These are phyloP conservation scores for Peronospora destructor DNA, from an alignment of 352 stramenopile genomes.

Conservation along the genomic window DNA sequence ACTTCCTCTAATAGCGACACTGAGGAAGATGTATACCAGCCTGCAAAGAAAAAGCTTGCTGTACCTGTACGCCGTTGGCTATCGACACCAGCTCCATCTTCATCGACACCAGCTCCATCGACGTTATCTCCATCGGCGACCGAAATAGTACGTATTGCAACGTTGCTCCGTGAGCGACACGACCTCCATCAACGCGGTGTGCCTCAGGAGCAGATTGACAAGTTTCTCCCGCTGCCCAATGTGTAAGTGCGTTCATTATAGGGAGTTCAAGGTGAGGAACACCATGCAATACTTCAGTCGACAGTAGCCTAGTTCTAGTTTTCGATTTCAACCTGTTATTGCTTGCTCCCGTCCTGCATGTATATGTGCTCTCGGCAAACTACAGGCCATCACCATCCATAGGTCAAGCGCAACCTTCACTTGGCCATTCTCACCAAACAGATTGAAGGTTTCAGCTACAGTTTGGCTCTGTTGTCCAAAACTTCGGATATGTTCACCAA, in stretches of 20 bases:
- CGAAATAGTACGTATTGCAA: constrained; percentile 26
- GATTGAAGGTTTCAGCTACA: no score
- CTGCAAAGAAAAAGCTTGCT: constrained; percentile 4
- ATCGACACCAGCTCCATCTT: constrained; percentile 7
- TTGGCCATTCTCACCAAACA: no score
- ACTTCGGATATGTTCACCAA: no score
- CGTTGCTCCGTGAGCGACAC: constrained; percentile 25
- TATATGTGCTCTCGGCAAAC: no score
- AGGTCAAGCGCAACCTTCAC: no score
- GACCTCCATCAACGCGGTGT: constrained; percentile 27
- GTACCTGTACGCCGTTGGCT: background rate
- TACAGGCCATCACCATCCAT: no score
- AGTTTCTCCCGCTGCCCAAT: constrained; percentile 23
- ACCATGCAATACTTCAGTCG: background rate
- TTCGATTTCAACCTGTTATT: no score
- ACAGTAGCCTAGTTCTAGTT: no score
- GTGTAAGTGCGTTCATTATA: constrained; percentile 13
- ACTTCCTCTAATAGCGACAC: constrained; percentile 15
- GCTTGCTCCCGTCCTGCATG: no score
- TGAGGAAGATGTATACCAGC: constrained; percentile 12
- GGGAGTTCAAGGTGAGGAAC: constrained; percentile 1
- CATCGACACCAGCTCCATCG: constrained; percentile 7
- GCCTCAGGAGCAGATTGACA: constrained; percentile 24
- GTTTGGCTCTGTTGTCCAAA: no score
- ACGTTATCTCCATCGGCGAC: constrained; percentile 1